Conservation (phyloP, 768 basidiomycete species). For the Trametes villosa region DNA sequence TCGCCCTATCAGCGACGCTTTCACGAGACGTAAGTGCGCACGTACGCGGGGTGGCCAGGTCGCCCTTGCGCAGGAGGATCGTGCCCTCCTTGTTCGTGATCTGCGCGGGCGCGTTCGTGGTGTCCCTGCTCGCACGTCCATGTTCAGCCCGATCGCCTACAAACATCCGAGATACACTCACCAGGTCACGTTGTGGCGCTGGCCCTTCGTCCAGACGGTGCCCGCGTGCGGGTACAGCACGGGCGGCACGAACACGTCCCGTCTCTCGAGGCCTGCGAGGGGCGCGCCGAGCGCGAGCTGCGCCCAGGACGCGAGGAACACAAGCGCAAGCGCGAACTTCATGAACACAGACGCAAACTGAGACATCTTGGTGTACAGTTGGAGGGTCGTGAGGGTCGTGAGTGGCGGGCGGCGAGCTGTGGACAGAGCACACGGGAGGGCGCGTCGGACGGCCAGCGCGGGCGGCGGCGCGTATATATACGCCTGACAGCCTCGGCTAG, state of each 20-base stretch:
- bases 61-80: slow-evolving; percentile 26
- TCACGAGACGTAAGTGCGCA: not conserved
- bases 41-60: slow-evolving; percentile 36
- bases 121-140: slow-evolving; percentile 25
- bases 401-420: not conserved
- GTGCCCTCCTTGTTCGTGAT: slow-evolving; percentile 40
- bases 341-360: slow-evolving; percentile 1
- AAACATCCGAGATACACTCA: not conserved
- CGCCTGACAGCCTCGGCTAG: slow-evolving; percentile 4
- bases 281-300: slow-evolving; percentile 11
- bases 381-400: not conserved
- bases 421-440: not conserved
- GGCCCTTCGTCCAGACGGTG: slow-evolving; percentile 21
- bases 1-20: not conserved
- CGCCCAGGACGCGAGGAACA: slow-evolving; percentile 7
- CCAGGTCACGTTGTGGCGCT: slow-evolving; percentile 23
- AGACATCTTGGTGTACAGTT: not conserved
- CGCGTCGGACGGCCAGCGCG: not conserved
- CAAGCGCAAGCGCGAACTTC: slow-evolving; percentile 9
- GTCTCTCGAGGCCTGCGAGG: slow-evolving; percentile 2
- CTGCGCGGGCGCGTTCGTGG: slow-evolving; percentile 39
- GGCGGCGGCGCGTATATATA: not conserved
- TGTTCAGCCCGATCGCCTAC: not conserved
- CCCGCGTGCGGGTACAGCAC: slow-evolving; percentile 24
- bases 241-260: slow-evolving; percentile 21